Base-by-base conservation (phyloP, 2,329 filamentous ascomycete species). In the Pestalotiopsis sp. region DNA sequence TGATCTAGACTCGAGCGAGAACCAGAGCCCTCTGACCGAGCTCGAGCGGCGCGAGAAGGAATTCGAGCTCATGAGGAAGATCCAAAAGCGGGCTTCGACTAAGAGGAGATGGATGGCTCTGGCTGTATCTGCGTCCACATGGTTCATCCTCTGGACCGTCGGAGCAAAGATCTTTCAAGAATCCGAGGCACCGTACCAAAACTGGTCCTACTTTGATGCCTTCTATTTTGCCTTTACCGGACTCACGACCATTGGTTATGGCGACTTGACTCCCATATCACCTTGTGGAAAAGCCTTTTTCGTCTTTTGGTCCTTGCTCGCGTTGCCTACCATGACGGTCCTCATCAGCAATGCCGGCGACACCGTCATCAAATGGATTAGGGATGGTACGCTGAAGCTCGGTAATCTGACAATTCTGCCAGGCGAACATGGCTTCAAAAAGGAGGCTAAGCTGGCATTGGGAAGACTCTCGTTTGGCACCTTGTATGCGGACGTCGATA, bases 271-370 rank as follows among this genome's bases (percentile, higher is more conserved):
- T 1, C 94, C 94, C 0, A 83, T 90, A n/a, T 93, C 91, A 1
- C 95, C 94, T 71, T 87, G 90, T 0, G 93, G 93, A 1, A 91
- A 93, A 67, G 89, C 93, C 0, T 97, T 97, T 78, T 98, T 97
- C 75, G 93, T 98, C n/a, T 91, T 97, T 68, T 98, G 95, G 95
- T 93, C 91, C 14, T 79, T 98, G 1, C 86, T 97, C 31, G 94
- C 94, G 0, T 85, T 97, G 3, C 95, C 95, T 0, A 95, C 93
- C 2, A 95, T 95, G 87, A 97, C 95, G 0, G 91, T 97, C 20
- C 86, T 98, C 13, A 92, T 97, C 71, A 92, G 90, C 12, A 92
- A 95, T 72, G 92, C 96, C 69, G 93, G 92, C 27, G 92, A 97
- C 75, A 98, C 95, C 0, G 87, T 97, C 23, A 91, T 97, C 60